These are phyloP conservation scores for Amphirosellinia nigrospora DNA, from an alignment of 495 filamentous ascomycete species.

Conservation along the genomic window DNA sequence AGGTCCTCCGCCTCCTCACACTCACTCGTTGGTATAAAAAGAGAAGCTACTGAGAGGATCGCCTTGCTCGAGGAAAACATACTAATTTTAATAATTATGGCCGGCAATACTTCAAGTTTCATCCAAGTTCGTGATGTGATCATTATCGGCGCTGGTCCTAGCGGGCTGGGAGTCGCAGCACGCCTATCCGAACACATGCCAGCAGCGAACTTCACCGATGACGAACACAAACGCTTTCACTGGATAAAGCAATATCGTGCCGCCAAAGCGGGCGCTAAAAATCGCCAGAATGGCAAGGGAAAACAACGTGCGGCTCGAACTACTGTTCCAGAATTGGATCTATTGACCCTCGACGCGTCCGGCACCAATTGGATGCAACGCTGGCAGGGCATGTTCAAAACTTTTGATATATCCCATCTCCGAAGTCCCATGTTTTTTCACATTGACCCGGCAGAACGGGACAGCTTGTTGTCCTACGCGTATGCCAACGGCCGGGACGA, in stretches of 20 bases:
- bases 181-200: conserved; percentile 65
- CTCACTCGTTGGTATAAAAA: conserved; percentile 9
- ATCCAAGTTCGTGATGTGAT: conserved; percentile 60
- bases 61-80: background rate
- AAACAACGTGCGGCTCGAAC: conserved; percentile 36
- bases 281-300: conserved; percentile 32
- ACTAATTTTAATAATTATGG: conserved; percentile 14
- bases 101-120: conserved; percentile 6
- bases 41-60: background rate
- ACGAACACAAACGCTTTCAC: conserved; percentile 68
- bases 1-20: conserved; percentile 7
- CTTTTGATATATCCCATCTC: conserved; percentile 63
- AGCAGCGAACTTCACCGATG: conserved; percentile 69
- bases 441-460: conserved; percentile 67
- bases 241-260: conserved; percentile 62
- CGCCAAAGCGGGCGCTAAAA: conserved; percentile 34
- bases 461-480: conserved; percentile 66
- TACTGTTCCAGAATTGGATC: conserved; percentile 40
- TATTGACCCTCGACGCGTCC: conserved; percentile 60
- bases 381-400: conserved; percentile 63
- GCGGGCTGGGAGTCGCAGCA: conserved; percentile 65
- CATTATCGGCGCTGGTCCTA: conserved; percentile 68
- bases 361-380: conserved; percentile 60
- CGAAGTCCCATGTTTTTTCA: conserved; percentile 74
- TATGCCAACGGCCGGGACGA: conserved; percentile 54